phyloP scores from a whole-genome alignment of 1,284 basidiomycete species.

The Naganishia albida region DNA sequence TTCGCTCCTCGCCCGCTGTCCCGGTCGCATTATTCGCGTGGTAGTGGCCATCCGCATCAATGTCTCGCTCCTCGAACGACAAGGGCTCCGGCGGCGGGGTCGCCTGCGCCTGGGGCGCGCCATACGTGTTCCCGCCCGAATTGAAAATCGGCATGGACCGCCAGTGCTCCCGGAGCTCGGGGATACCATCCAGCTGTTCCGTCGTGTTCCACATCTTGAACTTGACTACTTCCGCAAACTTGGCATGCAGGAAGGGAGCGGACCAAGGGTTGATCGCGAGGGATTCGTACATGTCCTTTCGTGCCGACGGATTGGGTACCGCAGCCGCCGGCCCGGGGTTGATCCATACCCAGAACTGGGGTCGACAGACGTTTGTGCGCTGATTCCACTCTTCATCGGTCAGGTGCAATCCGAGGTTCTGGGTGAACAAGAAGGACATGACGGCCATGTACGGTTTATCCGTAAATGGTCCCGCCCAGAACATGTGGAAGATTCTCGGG shows the following conservation, averaged over 20 bases:
- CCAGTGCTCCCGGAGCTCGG: constrained; percentile 77
- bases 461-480: constrained; percentile 80
- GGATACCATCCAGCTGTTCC: constrained; percentile 76
- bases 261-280: constrained; percentile 78
- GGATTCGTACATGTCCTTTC: constrained; percentile 66
- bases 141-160: constrained; percentile 68
- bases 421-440: constrained; percentile 76
- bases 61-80: constrained; percentile 23
- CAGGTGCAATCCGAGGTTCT: constrained; percentile 67
- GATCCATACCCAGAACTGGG: constrained; percentile 86
- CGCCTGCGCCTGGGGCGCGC: constrained; percentile 26
- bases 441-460: constrained; percentile 80
- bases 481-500: constrained; percentile 78
- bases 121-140: constrained; percentile 69
- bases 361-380: constrained; percentile 61
- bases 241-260: constrained; percentile 75
- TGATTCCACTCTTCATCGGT: constrained; percentile 36
- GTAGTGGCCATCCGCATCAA: constrained; percentile 28
- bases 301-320: constrained; percentile 69
- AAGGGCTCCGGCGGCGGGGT: constrained; percentile 35
- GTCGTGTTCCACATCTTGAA: constrained; percentile 91
- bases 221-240: constrained; percentile 75
- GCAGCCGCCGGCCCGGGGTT: constrained; percentile 68
- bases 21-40: constrained; percentile 5
- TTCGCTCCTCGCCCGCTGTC: constrained; percentile 18